Base-by-base conservation (phyloP, 164 flowering plant species). In the Berberis vulgaris region DNA sequence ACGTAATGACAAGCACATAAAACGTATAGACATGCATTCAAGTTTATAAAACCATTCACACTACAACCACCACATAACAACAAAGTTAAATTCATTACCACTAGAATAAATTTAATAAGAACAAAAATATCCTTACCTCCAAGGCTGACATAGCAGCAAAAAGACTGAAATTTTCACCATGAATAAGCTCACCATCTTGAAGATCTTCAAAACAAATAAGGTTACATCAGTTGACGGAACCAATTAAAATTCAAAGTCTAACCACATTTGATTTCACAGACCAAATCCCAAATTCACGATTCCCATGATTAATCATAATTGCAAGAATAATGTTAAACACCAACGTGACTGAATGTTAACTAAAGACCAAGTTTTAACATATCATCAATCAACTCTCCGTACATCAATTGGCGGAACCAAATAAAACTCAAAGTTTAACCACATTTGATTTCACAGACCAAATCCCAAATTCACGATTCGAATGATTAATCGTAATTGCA, bases 121-220 rank as follows among this genome's bases (percentile, higher is more conserved):
- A 59, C 50, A 42, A 61, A 65, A 10, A 47, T 5, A 72, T 43
- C 41, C 70, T 57, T 79, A 94, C 97, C 96, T 94, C 99, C 79
- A 94, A 78, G 26, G 99, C 97, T 72, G 99, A 91, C 99, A 94
- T 94, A 67, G 99, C 96, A 62, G 99, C 93, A 74, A 81, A 91
- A 41, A 94, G 91, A 79, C 89, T 89, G 70, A 94, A 94, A 81
- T 89, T 89, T 43, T 91, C 96, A 50, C 96, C 99, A 75, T 83
- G 86, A 73, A 94, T 87, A 60, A 94, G 86, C 73, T 89, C 97
- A 45, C 96, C 99, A 52, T 83, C 91, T 65, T 55, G 76, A 78
- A 94, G 87, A 74, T 86, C 98, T 91, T 81, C 38, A 13, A 73
- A 43, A 11, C 60, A 43, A 70, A 64, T 49, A 56, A 49, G 43